Conservation (phyloP, 208 protist genomes). For the Naegleria gruberi region DNA sequence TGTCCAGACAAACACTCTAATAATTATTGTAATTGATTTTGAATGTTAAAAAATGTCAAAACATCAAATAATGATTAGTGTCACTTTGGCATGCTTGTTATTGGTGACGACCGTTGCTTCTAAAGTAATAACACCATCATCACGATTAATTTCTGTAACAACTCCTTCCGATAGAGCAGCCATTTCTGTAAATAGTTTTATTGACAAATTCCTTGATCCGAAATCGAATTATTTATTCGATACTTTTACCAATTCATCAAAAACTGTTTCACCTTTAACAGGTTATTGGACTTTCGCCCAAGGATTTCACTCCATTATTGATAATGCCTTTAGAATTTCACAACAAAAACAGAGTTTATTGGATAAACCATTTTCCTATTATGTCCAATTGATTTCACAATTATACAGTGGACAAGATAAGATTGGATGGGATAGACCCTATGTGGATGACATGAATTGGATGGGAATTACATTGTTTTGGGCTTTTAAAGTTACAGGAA, state of each 20-base stretch:
- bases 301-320: neutral
- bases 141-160: no score
- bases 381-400: neutral
- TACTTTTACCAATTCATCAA: neutral
- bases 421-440: neutral
- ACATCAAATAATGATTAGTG: no score
- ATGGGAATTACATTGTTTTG: neutral
- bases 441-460: constrained; percentile 3
- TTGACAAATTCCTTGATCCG: neutral
- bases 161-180: neutral
- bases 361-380: neutral
- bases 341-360: neutral
- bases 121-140: no score
- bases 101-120: no score
- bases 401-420: neutral
- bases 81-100: no score
- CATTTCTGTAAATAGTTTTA: neutral
- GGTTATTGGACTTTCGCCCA: neutral
- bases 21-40: no score
- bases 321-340: neutral
- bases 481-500: neutral
- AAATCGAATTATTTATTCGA: neutral
- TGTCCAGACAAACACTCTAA: no score
- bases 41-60: no score
- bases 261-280: neutral